phyloP scores from a whole-genome alignment of 345 rosid genomes.

The Geranium brycei region DNA sequence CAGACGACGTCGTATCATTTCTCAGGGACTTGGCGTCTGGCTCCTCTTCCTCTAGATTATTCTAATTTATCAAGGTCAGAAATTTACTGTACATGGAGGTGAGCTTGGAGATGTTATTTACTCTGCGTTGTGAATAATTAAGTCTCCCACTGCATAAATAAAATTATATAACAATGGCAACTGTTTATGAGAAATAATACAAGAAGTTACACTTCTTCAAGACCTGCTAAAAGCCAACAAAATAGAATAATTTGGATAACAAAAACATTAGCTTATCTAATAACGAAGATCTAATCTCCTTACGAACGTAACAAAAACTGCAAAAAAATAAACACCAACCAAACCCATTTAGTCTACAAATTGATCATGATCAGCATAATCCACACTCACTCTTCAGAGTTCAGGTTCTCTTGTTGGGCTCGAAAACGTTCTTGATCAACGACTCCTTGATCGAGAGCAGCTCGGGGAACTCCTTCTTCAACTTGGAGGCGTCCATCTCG shows the following conservation, averaged over 20 bases:
- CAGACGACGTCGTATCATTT: constrained; percentile 72
- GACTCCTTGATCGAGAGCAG: constrained; percentile 73
- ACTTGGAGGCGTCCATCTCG: constrained; percentile 71
- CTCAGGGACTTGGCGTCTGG: constrained; percentile 41
- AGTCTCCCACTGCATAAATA: background rate
- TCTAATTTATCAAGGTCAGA: background rate
- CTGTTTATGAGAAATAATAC: no score
- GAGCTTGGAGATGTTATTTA: background rate
- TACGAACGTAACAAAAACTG: background rate
- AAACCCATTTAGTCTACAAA: background rate
- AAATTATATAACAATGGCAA: background rate
- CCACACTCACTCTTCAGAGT: constrained; percentile 1
- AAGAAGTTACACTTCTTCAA: no score
- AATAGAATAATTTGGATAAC: no score
- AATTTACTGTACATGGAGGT: background rate
- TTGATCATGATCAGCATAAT: background rate
- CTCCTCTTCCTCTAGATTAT: constrained; percentile 11
- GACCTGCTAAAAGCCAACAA: no score
- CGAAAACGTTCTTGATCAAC: constrained; percentile 57
- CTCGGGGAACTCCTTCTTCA: constrained; percentile 81
- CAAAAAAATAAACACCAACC: background rate
- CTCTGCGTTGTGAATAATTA: background rate
- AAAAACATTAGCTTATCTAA: no score
- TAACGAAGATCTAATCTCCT: no score
- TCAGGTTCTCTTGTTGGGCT: constrained; percentile 54